Evolutionary conservation across 495 filamentous ascomycete species (phyloP), one percentile per base, ranked within the genome.

Genomic region (Stereocaulon alpinum): DNA sequence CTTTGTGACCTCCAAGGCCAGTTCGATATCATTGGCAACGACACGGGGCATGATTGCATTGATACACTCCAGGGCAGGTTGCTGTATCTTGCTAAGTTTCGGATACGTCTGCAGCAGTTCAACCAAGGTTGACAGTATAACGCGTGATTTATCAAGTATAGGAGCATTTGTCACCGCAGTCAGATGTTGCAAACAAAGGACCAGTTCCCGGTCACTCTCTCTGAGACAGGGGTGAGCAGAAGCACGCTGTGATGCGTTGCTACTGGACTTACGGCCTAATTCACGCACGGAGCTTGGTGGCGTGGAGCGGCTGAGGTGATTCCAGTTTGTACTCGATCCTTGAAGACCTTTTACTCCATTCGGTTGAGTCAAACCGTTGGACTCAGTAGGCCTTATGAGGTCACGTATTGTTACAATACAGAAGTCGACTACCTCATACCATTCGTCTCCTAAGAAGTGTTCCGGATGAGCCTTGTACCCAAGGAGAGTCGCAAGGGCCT

Each of bases 381-480:
- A 12, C 2, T 59, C 51, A 27, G 43, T 37, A 20, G 48, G 48
- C 34, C 22, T 53, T 17, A 24, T 58, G 14, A 66, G 51, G 45
- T 65, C 70, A 22, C 71, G 72, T 43, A 82, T 72, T 6, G 71
- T 72, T 43, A 82, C 67, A 40, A 83, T 58, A 65, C 86, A 91
- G 64, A 95, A 94, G 45, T 83, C 74, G 3, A 85, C 77, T 30
- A 83, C 73, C 14, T 74, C 75, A 40, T 82, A 72, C 91, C 93
- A 96, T 55, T 83, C 79, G 9, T 83, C 73, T 50, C 71, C 70
- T 17, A 74, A 70, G 10, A 97, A 74, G 64, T 88, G 86, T 69
- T 99, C 93, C 18, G 85, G 82, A 70, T 89, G 89, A 41, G 87
- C 80, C 27, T 80, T 77, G 65, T 84, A 81, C 47, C 82, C 80